Conservation (phyloP, 352 stramenopile species). For the Phytophthora aleatoria region DNA sequence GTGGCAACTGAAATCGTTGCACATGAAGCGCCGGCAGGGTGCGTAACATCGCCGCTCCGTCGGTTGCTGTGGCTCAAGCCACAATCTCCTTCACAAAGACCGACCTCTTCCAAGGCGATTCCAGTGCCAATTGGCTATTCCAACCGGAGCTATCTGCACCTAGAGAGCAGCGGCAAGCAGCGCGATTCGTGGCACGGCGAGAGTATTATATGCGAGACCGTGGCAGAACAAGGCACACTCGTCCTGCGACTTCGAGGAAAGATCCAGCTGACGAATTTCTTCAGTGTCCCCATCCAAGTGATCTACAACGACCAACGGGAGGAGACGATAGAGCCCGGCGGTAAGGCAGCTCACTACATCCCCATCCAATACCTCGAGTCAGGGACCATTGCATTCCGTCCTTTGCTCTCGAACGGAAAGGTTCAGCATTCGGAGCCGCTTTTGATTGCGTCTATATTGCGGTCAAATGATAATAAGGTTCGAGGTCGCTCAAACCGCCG, state of each 20-base stretch:
- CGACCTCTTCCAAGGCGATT: constrained; percentile 66
- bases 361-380: constrained; percentile 81
- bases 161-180: constrained; percentile 67
- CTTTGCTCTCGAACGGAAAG: constrained; percentile 60
- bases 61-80: constrained; percentile 81
- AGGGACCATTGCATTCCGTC: constrained; percentile 74
- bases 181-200: constrained; percentile 76
- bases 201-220: constrained; percentile 86
- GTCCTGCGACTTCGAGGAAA: constrained; percentile 80
- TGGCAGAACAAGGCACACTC: constrained; percentile 84
- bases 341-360: constrained; percentile 65
- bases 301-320: constrained; percentile 73
- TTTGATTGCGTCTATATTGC: constrained; percentile 65
- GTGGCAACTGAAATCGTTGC: constrained; percentile 81
- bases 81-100: constrained; percentile 49
- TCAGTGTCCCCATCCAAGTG: constrained; percentile 72
- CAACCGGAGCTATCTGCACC: constrained; percentile 83
- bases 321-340: constrained; percentile 57
- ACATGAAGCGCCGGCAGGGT: constrained; percentile 82
- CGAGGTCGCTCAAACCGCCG: constrained; percentile 31
- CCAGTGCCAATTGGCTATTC: constrained; percentile 88
- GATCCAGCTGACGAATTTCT: constrained; percentile 79
- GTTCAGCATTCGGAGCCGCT: constrained; percentile 63
- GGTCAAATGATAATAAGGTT: constrained; percentile 38
- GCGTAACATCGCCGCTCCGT: constrained; percentile 75